phyloP scores from a whole-genome alignment of 805 yeast species.

The Priceomyces castillae region DNA sequence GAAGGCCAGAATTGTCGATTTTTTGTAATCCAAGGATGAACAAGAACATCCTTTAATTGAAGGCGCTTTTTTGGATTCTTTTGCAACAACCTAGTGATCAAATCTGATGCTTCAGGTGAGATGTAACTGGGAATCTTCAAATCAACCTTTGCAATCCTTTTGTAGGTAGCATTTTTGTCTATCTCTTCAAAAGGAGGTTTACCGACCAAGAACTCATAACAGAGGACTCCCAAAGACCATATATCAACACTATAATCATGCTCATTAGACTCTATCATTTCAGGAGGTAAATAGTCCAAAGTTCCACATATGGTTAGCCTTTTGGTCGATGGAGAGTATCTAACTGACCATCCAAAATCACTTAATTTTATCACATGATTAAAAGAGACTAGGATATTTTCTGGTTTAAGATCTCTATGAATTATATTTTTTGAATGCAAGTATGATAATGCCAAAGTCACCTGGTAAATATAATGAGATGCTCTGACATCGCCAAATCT shows the following conservation, averaged over 20 bases:
- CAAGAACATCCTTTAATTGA: constrained; percentile 55
- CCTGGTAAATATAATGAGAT: constrained; percentile 76
- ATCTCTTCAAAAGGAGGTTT: constrained; percentile 89
- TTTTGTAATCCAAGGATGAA: constrained; percentile 82
- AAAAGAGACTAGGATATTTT: constrained; percentile 67
- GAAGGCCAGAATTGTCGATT: constrained; percentile 61
- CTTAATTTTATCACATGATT: constrained; percentile 43
- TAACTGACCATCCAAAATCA: constrained; percentile 57
- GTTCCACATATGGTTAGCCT: constrained; percentile 92
- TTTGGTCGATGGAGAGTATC: constrained; percentile 51
- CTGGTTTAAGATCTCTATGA: constrained; percentile 90
- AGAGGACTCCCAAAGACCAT: constrained; percentile 91
- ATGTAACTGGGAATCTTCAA: constrained; percentile 69
- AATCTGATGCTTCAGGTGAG: constrained; percentile 71
- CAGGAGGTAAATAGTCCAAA: constrained; percentile 96
- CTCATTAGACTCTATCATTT: constrained; percentile 80
- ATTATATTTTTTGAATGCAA: constrained; percentile 68
- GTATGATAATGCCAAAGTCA: constrained; percentile 73
- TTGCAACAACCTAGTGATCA: constrained; percentile 61
- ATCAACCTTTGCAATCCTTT: constrained; percentile 75
- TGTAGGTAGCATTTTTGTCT: constrained; percentile 73
- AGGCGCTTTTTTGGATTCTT: constrained; percentile 69
- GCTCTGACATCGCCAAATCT: constrained; percentile 74
- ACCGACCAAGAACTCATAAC: constrained; percentile 80
- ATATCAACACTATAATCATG: constrained; percentile 90